phyloP scores from a whole-genome alignment of 78 protist species.

The Planoprotostelium fungivorum region DNA sequence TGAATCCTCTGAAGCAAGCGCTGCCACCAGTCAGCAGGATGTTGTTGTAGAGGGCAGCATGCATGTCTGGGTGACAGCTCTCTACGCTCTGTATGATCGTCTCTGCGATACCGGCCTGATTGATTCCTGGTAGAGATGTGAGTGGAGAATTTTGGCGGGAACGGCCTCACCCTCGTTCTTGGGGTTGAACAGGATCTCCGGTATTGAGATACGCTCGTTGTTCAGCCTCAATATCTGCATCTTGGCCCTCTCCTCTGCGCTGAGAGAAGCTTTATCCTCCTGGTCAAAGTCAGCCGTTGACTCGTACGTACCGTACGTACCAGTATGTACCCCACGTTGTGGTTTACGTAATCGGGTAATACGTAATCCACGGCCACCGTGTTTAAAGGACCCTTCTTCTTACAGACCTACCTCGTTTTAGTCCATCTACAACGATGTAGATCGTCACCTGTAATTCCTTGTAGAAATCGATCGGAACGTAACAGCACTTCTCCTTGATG shows the following conservation, averaged over 20 bases:
- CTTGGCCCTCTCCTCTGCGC: neutral
- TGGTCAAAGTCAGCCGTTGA: too few relatives aligned
- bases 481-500: slow-evolving; percentile 69
- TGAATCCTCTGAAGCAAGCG: slow-evolving; percentile 21
- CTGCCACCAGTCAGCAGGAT: slow-evolving; percentile 47
- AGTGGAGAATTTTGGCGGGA: too few relatives aligned
- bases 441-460: slow-evolving; percentile 8
- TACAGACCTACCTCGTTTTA: neutral
- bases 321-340: neutral
- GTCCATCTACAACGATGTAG: neutral
- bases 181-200: slow-evolving; percentile 74
- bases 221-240: slow-evolving; percentile 34
- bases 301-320: too few relatives aligned
- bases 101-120: slow-evolving; percentile 81
- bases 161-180: slow-evolving; percentile 23
- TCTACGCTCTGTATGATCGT: slow-evolving; percentile 60
- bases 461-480: slow-evolving; percentile 46
- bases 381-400: neutral
- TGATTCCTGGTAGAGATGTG: slow-evolving; percentile 41
- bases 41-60: slow-evolving; percentile 37
- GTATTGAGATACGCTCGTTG: slow-evolving; percentile 66
- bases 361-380: slow-evolving; percentile 31
- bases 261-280: neutral
- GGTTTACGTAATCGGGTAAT: slow-evolving; percentile 62
- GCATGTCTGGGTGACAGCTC: slow-evolving; percentile 39